Evolutionary conservation across 2,329 filamentous ascomycete species (phyloP).

Genomic region (Aspergillus sp.): DNA sequence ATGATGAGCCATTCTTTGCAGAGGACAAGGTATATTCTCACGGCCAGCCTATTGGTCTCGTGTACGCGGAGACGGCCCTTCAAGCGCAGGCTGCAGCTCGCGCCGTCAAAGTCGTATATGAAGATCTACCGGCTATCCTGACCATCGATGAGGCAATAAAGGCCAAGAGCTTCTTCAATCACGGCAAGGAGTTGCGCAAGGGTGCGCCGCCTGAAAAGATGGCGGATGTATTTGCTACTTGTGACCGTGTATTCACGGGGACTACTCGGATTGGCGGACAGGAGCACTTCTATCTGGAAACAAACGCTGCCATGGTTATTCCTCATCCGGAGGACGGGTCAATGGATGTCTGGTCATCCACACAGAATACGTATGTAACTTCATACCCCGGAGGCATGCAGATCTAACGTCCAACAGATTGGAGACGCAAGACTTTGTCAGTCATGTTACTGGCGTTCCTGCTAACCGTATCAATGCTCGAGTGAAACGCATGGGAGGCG

Average conservation of each 20-base stretch:
- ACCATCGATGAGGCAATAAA: conserved; percentile 88
- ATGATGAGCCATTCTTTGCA: conserved; percentile 78
- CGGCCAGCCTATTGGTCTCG: conserved; percentile 79
- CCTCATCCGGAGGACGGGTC: conserved; percentile 83
- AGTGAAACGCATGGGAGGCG: conserved; percentile 80
- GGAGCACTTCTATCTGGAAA: conserved; percentile 91
- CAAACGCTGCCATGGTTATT: conserved; percentile 73
- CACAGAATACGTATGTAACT: conserved; percentile 70
- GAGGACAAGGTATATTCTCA: conserved; percentile 76
- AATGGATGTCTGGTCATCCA: conserved; percentile 82
- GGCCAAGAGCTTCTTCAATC: conserved; percentile 74
- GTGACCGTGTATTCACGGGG: conserved; percentile 23
- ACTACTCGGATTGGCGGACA: conserved; percentile 53
- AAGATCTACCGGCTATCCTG: conserved; percentile 76
- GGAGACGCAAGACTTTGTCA: conserved; percentile 68
- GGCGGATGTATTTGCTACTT: not conserved
- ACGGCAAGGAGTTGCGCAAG: conserved; percentile 72
- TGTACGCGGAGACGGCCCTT: conserved; percentile 70
- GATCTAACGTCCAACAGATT: conserved; percentile 23
- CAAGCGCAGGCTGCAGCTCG: conserved; percentile 70
- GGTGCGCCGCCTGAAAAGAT: conserved; percentile 41
- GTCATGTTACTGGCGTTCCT: conserved; percentile 70
- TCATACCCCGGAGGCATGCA: not conserved
- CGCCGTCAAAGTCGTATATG: conserved; percentile 77
- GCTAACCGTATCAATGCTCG: conserved; percentile 78